Conservation (phyloP, 2,329 filamentous ascomycete genomes). For the Myriosclerotinia duriaeana region DNA sequence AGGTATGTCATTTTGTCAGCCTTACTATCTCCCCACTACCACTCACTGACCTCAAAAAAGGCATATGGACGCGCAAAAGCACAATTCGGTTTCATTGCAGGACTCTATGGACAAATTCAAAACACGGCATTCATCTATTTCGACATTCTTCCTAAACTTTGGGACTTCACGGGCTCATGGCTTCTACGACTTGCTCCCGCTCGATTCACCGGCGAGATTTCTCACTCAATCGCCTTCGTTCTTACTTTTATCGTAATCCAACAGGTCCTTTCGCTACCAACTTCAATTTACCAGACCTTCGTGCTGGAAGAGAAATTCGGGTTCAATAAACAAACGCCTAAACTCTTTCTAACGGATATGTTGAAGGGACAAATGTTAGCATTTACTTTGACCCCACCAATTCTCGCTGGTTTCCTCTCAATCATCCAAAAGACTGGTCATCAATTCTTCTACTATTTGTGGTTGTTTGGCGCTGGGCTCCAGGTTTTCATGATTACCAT, state of each 20-base stretch:
- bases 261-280: conserved; percentile 75
- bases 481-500: conserved; percentile 95
- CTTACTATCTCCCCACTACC: conserved; percentile 14
- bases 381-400: conserved; percentile 76
- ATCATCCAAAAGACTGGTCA: conserved; percentile 94
- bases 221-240: conserved; percentile 89
- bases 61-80: conserved; percentile 95
- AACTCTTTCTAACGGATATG: conserved; percentile 85
- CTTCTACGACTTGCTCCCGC: conserved; percentile 72
- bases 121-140: conserved; percentile 87
- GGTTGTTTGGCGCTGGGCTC: conserved; percentile 84
- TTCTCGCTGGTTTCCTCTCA: conserved; percentile 86
- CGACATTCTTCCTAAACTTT: conserved; percentile 87
- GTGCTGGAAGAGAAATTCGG: conserved; percentile 95
- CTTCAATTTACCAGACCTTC: conserved; percentile 89
- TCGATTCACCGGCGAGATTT: conserved; percentile 86
- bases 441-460: conserved; percentile 97
- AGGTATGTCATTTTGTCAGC: conserved; percentile 49
- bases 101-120: conserved; percentile 82
- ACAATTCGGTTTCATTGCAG: conserved; percentile 78
- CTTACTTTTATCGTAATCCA: conserved; percentile 82
- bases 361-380: conserved; percentile 85
- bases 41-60: conserved; percentile 43
- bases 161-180: conserved; percentile 75
- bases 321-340: conserved; percentile 96